Percentiles rank a stretch among this genome's conserved stretches.
phyloP scores from a whole-genome alignment of 2,329 filamentous ascomycete genomes.

The Elsinoe arachidis region DNA sequence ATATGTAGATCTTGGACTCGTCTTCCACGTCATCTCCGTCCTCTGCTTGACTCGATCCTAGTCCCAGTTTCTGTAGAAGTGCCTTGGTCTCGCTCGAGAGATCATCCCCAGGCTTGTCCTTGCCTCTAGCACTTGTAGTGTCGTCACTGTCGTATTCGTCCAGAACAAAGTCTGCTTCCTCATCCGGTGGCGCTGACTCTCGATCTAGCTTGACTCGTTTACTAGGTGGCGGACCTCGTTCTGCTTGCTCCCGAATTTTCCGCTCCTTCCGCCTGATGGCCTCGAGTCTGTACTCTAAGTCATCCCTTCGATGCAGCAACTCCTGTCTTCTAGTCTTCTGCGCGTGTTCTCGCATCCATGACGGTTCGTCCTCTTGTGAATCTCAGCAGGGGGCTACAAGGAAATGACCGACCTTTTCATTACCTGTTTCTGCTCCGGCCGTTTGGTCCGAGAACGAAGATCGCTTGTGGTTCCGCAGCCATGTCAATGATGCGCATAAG shows the following conservation, averaged over 20 bases:
- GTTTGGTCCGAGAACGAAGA: slow-evolving; percentile 46
- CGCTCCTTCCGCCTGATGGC: slow-evolving; percentile 54
- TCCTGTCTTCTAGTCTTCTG: slow-evolving; percentile 59
- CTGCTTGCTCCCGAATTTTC: slow-evolving; percentile 47
- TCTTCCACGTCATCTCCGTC: slow-evolving; percentile 49
- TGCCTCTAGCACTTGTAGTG: slow-evolving; percentile 18
- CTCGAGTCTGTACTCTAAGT: slow-evolving; percentile 64
- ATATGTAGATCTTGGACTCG: slow-evolving; percentile 80
- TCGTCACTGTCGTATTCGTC: slow-evolving; percentile 67
- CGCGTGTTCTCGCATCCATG: slow-evolving; percentile 76
- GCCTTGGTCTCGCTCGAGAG: slow-evolving; percentile 68
- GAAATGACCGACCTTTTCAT: slow-evolving; percentile 13
- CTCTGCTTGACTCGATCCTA: slow-evolving; percentile 22
- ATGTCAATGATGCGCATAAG: slow-evolving; percentile 81
- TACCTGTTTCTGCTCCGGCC: slow-evolving; percentile 37
- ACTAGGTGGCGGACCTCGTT: slow-evolving; percentile 38
- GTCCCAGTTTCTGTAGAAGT: slow-evolving; percentile 55
- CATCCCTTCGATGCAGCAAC: slow-evolving; percentile 57
- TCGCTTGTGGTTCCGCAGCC: slow-evolving; percentile 77
- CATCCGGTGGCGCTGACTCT: slow-evolving; percentile 24
- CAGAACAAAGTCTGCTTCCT: slow-evolving; percentile 65
- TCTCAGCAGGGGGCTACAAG: not conserved
- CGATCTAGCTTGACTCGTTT: slow-evolving; percentile 38
- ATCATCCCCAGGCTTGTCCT: slow-evolving; percentile 28
- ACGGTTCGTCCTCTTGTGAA: slow-evolving; percentile 56